Evolutionary conservation across 179 eudicot genomes (phyloP), one percentile per base, ranked within the genome.

Genomic region (Gypsophila paniculata): DNA sequence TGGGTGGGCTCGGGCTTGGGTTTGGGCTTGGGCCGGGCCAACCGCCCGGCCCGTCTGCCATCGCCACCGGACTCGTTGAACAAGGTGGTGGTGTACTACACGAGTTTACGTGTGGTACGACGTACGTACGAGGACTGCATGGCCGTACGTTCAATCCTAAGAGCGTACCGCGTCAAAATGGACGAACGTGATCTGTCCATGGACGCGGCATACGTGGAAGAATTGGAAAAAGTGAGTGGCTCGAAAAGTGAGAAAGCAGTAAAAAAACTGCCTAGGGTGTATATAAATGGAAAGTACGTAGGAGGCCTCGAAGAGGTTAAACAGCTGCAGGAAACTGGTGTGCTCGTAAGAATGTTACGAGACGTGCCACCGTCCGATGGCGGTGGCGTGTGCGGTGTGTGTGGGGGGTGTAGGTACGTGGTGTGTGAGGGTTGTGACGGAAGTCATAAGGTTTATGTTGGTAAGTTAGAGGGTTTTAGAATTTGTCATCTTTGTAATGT

Each of bases 141-240:
- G 19, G 62, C 84, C 71, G 97, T 89, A 18, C 72, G 85, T 66
- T 65, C 88, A 17, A 88, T 93, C 18, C 76, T 93, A 4, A 88
- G 86, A 8, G 85, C 81, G 6, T 88, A 88, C 80, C 74, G 86
- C 9, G 96, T 91, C 0, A 75, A 75, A 49, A 54, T 91, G 63
- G 98, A 93, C 86, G 98, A 93, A 62, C 88, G 98, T 13, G 98
- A 93, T 77, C 77, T 93, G 2, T 80, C 91, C 1, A 91, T 93
- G 93, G 96, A 91, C 68, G 65, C 69, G 0, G 55, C 77, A 0
- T 91, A 82, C 77, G 72, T 75, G 60, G 86, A 69, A 9, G 98
- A 93, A 84, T 72, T 93, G 32, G 81, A 80, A 64, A 74, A 44
- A 67, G 87, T 89, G 38, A 17, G 81, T 8, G 80, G 74, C 0